phyloP scores from a whole-genome alignment of 78 protist species.

The Dictyostelium purpureum region DNA sequence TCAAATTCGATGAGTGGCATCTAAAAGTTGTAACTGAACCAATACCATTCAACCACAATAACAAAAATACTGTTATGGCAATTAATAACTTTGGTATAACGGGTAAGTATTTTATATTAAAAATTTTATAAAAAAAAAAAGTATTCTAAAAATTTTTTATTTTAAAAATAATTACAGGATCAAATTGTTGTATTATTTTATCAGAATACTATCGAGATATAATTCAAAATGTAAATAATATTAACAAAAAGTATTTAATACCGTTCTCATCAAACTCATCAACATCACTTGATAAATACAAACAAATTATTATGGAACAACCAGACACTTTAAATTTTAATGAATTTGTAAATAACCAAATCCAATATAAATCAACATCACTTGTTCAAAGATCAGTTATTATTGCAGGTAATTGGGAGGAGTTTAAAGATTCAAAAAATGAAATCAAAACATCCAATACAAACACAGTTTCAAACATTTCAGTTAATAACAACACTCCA shows the following conservation, averaged over 20 bases:
- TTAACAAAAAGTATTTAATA: no score
- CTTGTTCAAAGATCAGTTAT: not conserved
- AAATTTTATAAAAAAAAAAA: no score
- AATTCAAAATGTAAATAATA: no score
- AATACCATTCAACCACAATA: not conserved
- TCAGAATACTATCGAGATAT: constrained; percentile 3
- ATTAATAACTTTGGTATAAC: constrained; percentile 37
- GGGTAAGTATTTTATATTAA: no score
- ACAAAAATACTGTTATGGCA: no score
- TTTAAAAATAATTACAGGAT: no score
- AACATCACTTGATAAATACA: constrained; percentile 3
- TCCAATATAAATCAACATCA: not conserved
- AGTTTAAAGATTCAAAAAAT: not conserved
- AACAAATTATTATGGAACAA: no score
- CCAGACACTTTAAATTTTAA: no score
- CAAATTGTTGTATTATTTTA: constrained; percentile 36
- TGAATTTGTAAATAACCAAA: constrained; percentile 6
- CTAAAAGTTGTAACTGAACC: constrained; percentile 41
- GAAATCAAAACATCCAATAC: not conserved
- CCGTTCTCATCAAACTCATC: constrained; percentile 48
- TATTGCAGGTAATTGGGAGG: constrained; percentile 16
- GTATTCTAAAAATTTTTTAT: no score
- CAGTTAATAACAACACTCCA: not conserved
- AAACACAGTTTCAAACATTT: not conserved
- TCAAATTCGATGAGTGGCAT: constrained; percentile 65